Conservation (phyloP, 225 moss, liverwort and hornwort genomes). For the Sphagnum tenellum region DNA sequence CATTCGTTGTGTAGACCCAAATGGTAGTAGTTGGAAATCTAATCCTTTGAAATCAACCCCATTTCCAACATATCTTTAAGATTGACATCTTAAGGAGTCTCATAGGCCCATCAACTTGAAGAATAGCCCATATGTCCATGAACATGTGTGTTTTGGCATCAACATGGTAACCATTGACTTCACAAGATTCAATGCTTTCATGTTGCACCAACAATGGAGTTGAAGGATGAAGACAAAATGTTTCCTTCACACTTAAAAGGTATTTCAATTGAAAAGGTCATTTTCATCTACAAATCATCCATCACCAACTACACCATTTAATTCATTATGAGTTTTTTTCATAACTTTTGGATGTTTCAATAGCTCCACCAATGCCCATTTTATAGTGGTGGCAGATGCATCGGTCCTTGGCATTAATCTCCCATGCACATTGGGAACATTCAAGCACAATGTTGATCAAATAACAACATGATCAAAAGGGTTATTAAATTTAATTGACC, state of each 20-base stretch:
- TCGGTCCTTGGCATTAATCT: slow-evolving; percentile 11
- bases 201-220: slow-evolving; percentile 20
- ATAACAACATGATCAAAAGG: no score
- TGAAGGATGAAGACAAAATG: slow-evolving; percentile 31
- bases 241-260: slow-evolving; percentile 46
- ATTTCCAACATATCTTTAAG: slow-evolving; percentile 34
- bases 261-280: slow-evolving; percentile 20
- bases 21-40: slow-evolving; percentile 6
- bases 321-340: slow-evolving; percentile 18
- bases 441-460: no score
- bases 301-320: slow-evolving; percentile 21
- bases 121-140: slow-evolving; percentile 37
- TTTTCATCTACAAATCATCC: slow-evolving; percentile 22
- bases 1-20: slow-evolving; percentile 9
- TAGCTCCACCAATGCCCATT: slow-evolving; percentile 23
- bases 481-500: no score
- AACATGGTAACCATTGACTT: no score
- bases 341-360: slow-evolving; percentile 15
- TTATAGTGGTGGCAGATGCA: no score
- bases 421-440: slow-evolving; percentile 11
- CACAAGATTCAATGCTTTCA: no score
- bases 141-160: no score
- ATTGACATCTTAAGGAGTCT: slow-evolving; percentile 21
- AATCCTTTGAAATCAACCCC: no score
- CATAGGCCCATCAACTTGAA: slow-evolving; percentile 13